These are phyloP conservation scores for Volvariella volvacea DNA, from an alignment of 1,284 basidiomycete genomes.

Conservation along the genomic window DNA sequence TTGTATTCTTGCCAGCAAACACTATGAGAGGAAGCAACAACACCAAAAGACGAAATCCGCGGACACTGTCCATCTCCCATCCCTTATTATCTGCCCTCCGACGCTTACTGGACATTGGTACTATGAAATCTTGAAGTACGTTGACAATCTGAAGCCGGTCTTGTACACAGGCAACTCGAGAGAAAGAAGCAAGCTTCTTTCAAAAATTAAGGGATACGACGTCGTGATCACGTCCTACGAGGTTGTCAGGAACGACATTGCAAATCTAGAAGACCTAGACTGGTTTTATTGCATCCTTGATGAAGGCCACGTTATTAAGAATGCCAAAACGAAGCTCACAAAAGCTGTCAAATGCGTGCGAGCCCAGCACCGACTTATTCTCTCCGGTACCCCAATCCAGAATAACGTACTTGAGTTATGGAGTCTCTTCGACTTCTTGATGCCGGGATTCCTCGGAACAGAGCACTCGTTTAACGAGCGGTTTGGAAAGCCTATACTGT, in stretches of 20 bases:
- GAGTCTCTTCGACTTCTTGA: slow-evolving; percentile 98
- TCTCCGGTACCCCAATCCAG: slow-evolving; percentile 98
- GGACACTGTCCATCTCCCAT: slow-evolving; percentile 85
- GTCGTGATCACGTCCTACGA: slow-evolving; percentile 97
- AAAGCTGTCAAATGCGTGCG: slow-evolving; percentile 91
- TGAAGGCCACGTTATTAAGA: slow-evolving; percentile 99
- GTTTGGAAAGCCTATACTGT: slow-evolving; percentile 94
- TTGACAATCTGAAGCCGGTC: slow-evolving; percentile 79
- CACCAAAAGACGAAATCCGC: slow-evolving; percentile 65
- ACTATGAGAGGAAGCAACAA: slow-evolving; percentile 77
- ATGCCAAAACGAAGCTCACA: slow-evolving; percentile 95
- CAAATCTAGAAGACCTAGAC: slow-evolving; percentile 64
- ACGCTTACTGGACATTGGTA: slow-evolving; percentile 99
- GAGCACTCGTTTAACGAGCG: slow-evolving; percentile 95
- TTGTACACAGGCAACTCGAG: slow-evolving; percentile 89
- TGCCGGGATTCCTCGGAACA: slow-evolving; percentile 97
- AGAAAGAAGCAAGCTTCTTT: slow-evolving; percentile 71
- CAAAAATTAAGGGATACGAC: slow-evolving; percentile 71
- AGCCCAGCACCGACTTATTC: slow-evolving; percentile 88
- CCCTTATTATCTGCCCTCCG: slow-evolving; percentile 94
- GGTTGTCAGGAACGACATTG: slow-evolving; percentile 92
- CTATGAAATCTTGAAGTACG: slow-evolving; percentile 94
- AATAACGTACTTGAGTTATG: slow-evolving; percentile 98
- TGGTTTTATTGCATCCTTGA: slow-evolving; percentile 99
- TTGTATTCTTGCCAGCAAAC: slow-evolving; percentile 93